phyloP scores from a whole-genome alignment of 768 basidiomycete genomes.

The Phylloporus scabripes region DNA sequence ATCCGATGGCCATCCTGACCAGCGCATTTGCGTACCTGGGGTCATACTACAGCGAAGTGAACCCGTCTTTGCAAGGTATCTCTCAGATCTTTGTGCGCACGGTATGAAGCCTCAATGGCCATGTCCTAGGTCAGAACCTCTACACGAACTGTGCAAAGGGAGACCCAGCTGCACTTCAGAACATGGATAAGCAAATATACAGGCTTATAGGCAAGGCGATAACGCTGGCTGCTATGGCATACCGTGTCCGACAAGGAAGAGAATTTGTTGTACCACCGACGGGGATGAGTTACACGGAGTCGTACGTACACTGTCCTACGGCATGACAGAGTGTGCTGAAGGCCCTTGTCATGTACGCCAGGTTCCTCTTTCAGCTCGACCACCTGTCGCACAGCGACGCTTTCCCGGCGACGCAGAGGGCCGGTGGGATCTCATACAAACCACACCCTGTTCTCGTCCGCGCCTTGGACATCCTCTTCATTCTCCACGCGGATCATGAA shows the following conservation, averaged over 20 bases:
- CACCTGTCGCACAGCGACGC: slow-evolving; percentile 45
- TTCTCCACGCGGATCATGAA: slow-evolving; percentile 89
- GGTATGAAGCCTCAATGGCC: slow-evolving; percentile 2
- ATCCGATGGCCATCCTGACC: slow-evolving; percentile 88
- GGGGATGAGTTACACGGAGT: slow-evolving; percentile 78
- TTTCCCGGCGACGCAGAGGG: slow-evolving; percentile 28
- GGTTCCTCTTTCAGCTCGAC: slow-evolving; percentile 90
- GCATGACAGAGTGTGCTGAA: not conserved
- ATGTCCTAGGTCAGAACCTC: slow-evolving; percentile 59
- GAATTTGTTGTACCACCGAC: slow-evolving; percentile 82
- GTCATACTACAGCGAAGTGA: slow-evolving; percentile 82
- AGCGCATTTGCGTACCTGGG: slow-evolving; percentile 86
- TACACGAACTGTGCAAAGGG: slow-evolving; percentile 68
- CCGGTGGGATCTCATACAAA: slow-evolving; percentile 52
- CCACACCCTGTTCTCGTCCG: slow-evolving; percentile 85
- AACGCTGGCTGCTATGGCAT: slow-evolving; percentile 92
- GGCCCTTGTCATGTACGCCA: slow-evolving; percentile 20
- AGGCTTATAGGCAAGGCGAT: slow-evolving; percentile 84
- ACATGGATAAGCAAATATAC: slow-evolving; percentile 92
- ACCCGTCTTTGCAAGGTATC: slow-evolving; percentile 77
- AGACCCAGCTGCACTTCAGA: slow-evolving; percentile 57
- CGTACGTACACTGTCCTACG: slow-evolving; percentile 37
- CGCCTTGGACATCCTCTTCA: slow-evolving; percentile 82
- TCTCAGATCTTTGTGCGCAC: not conserved
- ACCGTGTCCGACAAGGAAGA: slow-evolving; percentile 85